These are phyloP conservation scores for Rhododendron simsii DNA, from an alignment of 148 eudicot species.

Conservation along the genomic window DNA sequence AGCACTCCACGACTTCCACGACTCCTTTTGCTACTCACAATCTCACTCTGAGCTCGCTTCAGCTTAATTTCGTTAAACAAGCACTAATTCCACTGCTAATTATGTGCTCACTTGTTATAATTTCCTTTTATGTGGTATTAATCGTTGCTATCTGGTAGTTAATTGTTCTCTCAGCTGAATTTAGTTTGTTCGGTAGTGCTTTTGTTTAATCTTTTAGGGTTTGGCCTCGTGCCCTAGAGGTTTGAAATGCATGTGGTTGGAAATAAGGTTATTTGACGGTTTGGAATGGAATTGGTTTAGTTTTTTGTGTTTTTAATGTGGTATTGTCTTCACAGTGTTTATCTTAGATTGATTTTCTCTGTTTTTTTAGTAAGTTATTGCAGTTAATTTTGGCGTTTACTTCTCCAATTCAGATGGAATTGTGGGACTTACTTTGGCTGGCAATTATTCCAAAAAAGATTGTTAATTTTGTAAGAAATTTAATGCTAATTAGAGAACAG, in stretches of 20 bases:
- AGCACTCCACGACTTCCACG: not conserved
- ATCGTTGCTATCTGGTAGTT: conserved; percentile 2
- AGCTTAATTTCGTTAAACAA: conserved; percentile 10
- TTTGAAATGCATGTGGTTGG: conserved; percentile 13
- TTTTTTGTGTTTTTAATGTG: not conserved
- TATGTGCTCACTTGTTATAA: not conserved
- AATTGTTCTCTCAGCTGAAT: not conserved
- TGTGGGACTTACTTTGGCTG: not conserved
- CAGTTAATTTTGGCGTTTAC: not conserved
- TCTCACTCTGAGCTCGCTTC: conserved; percentile 8
- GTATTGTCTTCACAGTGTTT: not conserved
- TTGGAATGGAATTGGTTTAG: conserved; percentile 7
- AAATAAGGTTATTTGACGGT: not conserved
- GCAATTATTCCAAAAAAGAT: too few relatives aligned
- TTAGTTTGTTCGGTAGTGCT: conserved; percentile 14
- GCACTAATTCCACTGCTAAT: conserved; percentile 5
- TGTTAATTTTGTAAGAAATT: not conserved
- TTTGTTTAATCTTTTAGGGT: conserved; percentile 16
- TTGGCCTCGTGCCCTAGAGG: conserved; percentile 22
- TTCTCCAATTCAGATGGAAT: not conserved
- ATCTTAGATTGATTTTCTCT: not conserved
- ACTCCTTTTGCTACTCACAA: not conserved
- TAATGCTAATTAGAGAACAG: not conserved
- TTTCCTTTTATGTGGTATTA: conserved; percentile 15
- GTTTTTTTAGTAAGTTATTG: not conserved